Evolutionary conservation across 2,329 filamentous ascomycete genomes (phyloP).

Genomic region (Anthostomella pinea): DNA sequence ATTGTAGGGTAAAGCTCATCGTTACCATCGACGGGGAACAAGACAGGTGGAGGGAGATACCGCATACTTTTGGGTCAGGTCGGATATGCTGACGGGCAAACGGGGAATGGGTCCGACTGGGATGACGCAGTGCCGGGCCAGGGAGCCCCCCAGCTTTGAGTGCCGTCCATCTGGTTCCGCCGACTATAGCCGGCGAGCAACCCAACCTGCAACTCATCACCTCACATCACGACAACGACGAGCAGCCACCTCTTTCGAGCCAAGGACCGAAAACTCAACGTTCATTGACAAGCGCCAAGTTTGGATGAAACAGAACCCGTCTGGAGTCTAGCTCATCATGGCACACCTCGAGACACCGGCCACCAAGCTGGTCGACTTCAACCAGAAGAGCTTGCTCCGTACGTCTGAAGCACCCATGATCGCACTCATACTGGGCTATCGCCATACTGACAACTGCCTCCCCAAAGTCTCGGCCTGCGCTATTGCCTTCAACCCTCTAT

Average conservation of each 20-base stretch:
- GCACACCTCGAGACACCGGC: constrained; percentile 33
- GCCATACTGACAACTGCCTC: constrained; percentile 14
- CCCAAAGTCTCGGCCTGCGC: constrained; percentile 73
- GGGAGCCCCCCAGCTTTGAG: too few species aligned
- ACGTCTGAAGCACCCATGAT: constrained; percentile 33
- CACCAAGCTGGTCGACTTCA: constrained; percentile 57
- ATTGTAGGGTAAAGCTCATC: too few species aligned
- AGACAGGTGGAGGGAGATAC: too few species aligned
- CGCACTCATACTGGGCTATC: background rate
- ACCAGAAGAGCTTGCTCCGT: constrained; percentile 66
- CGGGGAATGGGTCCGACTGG: too few species aligned
- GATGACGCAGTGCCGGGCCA: too few species aligned
- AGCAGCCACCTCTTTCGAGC: background rate
- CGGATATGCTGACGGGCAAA: too few species aligned
- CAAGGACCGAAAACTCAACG: background rate
- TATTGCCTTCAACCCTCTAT: constrained; percentile 96
- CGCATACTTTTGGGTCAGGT: too few species aligned
- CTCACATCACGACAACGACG: too few species aligned
- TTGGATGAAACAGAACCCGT: background rate
- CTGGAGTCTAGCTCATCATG: constrained; percentile 32
- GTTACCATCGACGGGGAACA: too few species aligned
- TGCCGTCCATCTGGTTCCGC: too few species aligned
- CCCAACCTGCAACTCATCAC: too few species aligned
- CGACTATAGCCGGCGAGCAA: too few species aligned
- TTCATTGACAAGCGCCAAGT: background rate